A percentile compares a stretch with the other conserved stretches of the same genome.
Conservation (phyloP, 78 protist genomes). For the Cavenderia fasciculata region DNA sequence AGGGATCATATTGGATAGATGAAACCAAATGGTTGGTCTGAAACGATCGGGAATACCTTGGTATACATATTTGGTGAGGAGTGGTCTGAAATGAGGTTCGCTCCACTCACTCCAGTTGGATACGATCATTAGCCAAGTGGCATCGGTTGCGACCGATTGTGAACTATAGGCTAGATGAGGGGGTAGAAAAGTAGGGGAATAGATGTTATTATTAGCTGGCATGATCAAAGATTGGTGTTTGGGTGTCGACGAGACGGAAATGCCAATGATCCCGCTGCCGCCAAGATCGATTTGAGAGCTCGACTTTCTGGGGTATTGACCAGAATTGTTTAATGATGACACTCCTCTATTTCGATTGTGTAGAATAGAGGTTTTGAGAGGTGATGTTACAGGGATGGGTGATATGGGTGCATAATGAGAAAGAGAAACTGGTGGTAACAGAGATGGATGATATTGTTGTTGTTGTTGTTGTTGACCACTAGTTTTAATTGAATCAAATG, state of each 20-base stretch:
- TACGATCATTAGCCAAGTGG: conserved; percentile 46
- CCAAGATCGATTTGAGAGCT: too few relatives aligned
- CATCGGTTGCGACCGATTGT: conserved; percentile 29
- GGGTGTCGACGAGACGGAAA: too few relatives aligned
- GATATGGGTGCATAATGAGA: too few relatives aligned
- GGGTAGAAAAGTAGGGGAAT: too few relatives aligned
- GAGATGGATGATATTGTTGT: background rate
- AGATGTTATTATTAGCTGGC: too few relatives aligned
- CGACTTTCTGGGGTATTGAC: too few relatives aligned
- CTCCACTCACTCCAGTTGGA: conserved; percentile 73
- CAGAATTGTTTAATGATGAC: too few relatives aligned
- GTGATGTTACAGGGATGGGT: background rate
- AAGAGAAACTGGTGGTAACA: background rate
- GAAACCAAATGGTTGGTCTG: conserved; percentile 45
- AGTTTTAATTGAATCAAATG: background rate
- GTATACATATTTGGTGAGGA: conserved; percentile 25
- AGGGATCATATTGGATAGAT: conserved; percentile 54
- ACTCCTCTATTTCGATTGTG: too few relatives aligned
- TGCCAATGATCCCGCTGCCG: too few relatives aligned
- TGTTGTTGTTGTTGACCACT: too few relatives aligned
- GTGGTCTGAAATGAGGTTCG: conserved; percentile 24
- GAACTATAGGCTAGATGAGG: background rate
- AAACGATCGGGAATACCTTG: conserved; percentile 69
- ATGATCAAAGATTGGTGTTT: too few relatives aligned
- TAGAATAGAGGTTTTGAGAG: conserved; percentile 4